A percentile compares a stretch with the other conserved stretches of the same genome.
Evolutionary conservation across 2,329 filamentous ascomycete species (phyloP).

Genomic region (Trichoderma afroharzianum): DNA sequence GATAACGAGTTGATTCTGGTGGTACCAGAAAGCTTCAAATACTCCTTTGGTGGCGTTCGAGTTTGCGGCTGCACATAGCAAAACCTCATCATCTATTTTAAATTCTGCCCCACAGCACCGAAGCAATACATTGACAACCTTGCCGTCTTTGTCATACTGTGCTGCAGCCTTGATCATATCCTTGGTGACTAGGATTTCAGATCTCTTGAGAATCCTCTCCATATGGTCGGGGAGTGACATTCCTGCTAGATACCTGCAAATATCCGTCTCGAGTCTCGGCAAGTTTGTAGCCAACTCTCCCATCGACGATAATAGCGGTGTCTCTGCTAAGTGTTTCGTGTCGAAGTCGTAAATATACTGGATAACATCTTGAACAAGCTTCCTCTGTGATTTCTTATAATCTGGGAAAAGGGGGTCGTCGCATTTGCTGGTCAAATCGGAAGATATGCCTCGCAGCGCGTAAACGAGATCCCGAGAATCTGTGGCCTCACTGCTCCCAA

Average conservation of each 20-base stretch:
- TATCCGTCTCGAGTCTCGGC: background rate
- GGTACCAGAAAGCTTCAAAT: background rate
- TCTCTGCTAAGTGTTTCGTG: too few species aligned
- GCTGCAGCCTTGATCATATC: background rate
- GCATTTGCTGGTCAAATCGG: background rate
- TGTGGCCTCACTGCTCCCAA: background rate
- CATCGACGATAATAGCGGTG: background rate
- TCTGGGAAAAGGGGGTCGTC: background rate
- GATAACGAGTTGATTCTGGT: too few species aligned
- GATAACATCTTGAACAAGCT: background rate
- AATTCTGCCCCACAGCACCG: background rate
- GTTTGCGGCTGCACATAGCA: background rate
- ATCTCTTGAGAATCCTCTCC: background rate
- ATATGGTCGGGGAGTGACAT: background rate
- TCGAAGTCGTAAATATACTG: background rate
- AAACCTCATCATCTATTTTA: rapidly evolving
- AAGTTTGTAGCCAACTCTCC: background rate
- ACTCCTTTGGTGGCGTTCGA: background rate
- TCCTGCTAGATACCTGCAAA: background rate
- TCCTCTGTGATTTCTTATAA: background rate
- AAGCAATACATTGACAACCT: background rate
- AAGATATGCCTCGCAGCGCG: background rate
- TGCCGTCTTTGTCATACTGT: background rate
- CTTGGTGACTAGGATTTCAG: too few species aligned
- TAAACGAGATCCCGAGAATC: background rate